Base-by-base conservation (phyloP, 345 rosid genomes). In the Kernera saxatilis region DNA sequence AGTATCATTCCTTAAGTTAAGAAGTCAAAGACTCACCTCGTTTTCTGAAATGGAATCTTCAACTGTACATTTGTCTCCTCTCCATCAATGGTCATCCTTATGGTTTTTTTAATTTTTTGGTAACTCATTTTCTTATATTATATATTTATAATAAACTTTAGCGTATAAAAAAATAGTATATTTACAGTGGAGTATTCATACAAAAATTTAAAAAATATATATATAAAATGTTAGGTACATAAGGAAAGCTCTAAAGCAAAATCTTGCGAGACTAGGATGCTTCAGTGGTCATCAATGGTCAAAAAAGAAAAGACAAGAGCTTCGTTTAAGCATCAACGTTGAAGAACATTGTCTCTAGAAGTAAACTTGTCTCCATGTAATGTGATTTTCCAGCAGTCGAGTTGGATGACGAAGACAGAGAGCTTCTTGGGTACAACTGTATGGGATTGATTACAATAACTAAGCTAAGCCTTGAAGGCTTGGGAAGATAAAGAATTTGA, bases 391-490 rank as follows among this genome's bases (percentile, higher is more conserved):
- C 92, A 89, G 83, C 88, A 77, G 67, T 89, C 87, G 29, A 84
- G 84, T 82, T 84, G 93, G 71, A 91, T 55, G 64, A 82, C 68
- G 70, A 94, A 89, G 59, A 89, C 81, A 15, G 96, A 89, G 33
- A 8, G 70, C 79, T 74, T 91, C 81, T 91, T 89, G 2, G 99
- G 90, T 66, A 94, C 95, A 80, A 87, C 96, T 94, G 85, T 68
- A 73, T 29, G 33, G 30, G 35, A 33, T 60, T 37, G 5, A 12
- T 26, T 2, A 19, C 27, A 15, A 5, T 3, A 36, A 63, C 43
- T 15, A 53, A 21, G 33, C 30, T 48, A 55, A 63, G 4, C 2
- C 32, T 14, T 21, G 17, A 11, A 10, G 44, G 8, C 11, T 27
- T 43, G 44, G 8, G 43, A 25, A 67, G 36, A 25, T 8, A 65